Conservation (phyloP, 2,329 filamentous ascomycete genomes). For the Didymella segeticola region DNA sequence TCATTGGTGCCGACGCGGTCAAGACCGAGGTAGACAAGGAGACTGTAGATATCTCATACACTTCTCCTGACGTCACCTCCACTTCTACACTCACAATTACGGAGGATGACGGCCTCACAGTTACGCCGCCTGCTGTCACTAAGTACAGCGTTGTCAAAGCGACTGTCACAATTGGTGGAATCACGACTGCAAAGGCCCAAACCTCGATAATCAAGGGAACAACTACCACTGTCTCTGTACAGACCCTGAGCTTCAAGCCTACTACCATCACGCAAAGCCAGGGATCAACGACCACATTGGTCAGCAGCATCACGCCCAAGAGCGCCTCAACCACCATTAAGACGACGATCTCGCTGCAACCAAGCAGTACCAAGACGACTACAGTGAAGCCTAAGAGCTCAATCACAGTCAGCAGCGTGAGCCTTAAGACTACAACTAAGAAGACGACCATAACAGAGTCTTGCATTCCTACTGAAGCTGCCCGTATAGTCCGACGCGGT, state of each 20-base stretch:
- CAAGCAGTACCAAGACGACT: constrained; percentile 33
- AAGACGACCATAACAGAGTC: constrained; percentile 34
- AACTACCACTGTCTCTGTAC: constrained; percentile 28
- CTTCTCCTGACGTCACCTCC: constrained; percentile 33
- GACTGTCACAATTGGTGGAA: constrained; percentile 14
- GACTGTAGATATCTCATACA: constrained; percentile 36
- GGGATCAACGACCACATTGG: constrained; percentile 25
- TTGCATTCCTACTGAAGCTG: constrained; percentile 35
- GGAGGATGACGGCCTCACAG: constrained; percentile 25
- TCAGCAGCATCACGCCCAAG: constrained; percentile 24
- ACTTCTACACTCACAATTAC: constrained; percentile 33
- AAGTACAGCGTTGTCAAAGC: constrained; percentile 23
- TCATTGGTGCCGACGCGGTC: constrained; percentile 21
- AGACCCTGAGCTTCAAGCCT: constrained; percentile 33
- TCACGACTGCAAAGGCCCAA: constrained; percentile 21
- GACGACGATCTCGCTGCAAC: constrained; percentile 17
- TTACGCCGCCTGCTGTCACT: constrained; percentile 23
- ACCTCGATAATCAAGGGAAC: constrained; percentile 23
- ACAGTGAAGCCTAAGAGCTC: constrained; percentile 29
- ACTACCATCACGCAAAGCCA: constrained; percentile 32
- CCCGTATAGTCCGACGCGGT: constrained; percentile 22
- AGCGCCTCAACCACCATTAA: constrained; percentile 20
- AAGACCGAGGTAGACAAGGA: constrained; percentile 25
- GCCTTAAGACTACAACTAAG: constrained; percentile 39
- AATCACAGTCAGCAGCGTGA: constrained; percentile 25